Base-by-base conservation (phyloP, 2,329 filamentous ascomycete genomes). In the Aureobasidium leucospermi region DNA sequence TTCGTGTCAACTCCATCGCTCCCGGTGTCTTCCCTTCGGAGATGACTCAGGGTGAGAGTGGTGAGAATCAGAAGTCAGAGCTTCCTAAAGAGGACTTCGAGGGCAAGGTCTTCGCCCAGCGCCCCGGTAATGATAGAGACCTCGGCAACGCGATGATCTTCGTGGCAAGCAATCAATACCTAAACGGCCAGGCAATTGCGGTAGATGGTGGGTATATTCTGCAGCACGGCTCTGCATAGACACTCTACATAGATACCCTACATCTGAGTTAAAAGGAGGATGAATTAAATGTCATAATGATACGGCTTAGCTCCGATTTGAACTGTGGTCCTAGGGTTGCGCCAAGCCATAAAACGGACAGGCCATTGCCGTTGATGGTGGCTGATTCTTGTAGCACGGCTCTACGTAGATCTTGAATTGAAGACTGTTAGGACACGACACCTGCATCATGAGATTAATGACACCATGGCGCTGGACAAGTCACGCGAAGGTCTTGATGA, bases 131-230 rank as follows among this genome's bases (percentile, higher is more conserved):
- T 29, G 83, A 85, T 63, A 69, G 78, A 34, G 82, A 85, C 66
- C 85, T 85, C 76, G 82, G 80, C 0, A 76, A 77, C 43, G 79
- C 79, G 0, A 75, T 85, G 3, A 68, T 86, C 29, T 85, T 81
- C 62, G 72, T 76, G 16, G 79, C n/a, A n/a, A n/a, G n/a, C n/a
- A n/a, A n/a, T n/a, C n/a, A n/a, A n/a, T n/a, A n/a, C n/a, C n/a
- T n/a, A n/a, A n/a, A n/a, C n/a, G n/a, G n/a, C n/a, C n/a, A n/a
- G n/a, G n/a, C n/a, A n/a, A n/a, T n/a, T n/a, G n/a, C n/a, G n/a
- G n/a, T n/a, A n/a, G n/a, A n/a, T n/a, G 81, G 81, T 6, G 81
- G 80, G 0, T 83, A 82, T 63, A 74, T 74, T 4, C 63, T 80
- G 29, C 64, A 69, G 31, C 51, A 55, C 13, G 51, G 51, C 39